These are phyloP conservation scores for Candida pseudocylindracea DNA, from an alignment of 1,139 yeast genomes.

Conservation along the genomic window DNA sequence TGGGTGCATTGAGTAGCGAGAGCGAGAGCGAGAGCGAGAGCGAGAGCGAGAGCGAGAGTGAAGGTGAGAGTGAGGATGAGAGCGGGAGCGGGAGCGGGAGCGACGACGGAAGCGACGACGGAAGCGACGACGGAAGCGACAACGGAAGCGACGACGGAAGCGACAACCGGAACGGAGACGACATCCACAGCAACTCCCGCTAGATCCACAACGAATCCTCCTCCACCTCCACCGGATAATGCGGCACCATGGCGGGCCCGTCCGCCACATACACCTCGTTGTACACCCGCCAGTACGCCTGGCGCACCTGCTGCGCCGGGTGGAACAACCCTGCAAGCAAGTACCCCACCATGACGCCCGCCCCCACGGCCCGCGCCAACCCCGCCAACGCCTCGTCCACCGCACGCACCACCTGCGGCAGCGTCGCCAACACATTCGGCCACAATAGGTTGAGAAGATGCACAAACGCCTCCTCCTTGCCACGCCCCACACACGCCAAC, in stretches of 20 bases:
- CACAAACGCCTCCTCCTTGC: slow-evolving; percentile 41
- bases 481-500: slow-evolving; percentile 48
- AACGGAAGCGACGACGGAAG: too few species aligned
- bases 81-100: slow-evolving; percentile 1
- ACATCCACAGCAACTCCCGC: too few species aligned
- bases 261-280: slow-evolving; percentile 58
- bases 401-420: slow-evolving; percentile 82
- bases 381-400: slow-evolving; percentile 69
- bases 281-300: slow-evolving; percentile 69
- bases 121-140: neutral
- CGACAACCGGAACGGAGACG: too few species aligned
- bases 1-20: too few species aligned
- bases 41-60: neutral
- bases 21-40: neutral
- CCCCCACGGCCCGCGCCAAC: slow-evolving; percentile 50
- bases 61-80: neutral
- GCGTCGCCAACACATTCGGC: slow-evolving; percentile 80
- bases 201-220: slow-evolving; percentile 1
- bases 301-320: slow-evolving; percentile 75
- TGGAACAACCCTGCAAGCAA: slow-evolving; percentile 82
- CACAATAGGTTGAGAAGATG: slow-evolving; percentile 55
- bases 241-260: slow-evolving; percentile 62
- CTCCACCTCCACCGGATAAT: slow-evolving; percentile 41
- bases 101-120: neutral
- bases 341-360: slow-evolving; percentile 55